Conservation (phyloP, 352 stramenopile genomes). For the Achlya hypogyna region DNA sequence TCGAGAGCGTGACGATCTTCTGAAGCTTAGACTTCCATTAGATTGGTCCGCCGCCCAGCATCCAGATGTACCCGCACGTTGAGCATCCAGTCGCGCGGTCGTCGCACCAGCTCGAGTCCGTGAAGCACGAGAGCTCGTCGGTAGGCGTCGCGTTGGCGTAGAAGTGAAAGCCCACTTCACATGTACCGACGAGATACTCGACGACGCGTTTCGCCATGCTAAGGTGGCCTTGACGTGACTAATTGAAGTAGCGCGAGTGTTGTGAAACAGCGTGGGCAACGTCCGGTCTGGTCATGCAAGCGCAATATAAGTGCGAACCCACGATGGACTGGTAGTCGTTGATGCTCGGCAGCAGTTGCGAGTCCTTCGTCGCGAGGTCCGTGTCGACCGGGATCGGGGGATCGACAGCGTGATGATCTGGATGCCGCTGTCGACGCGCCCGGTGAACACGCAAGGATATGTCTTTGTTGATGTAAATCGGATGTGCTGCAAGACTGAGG, state of each 20-base stretch:
- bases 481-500: background rate
- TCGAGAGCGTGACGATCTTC: conserved; percentile 2
- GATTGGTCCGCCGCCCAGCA: background rate
- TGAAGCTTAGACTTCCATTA: conserved; percentile 4
- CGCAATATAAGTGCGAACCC: conserved; percentile 6
- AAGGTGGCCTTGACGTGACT: background rate
- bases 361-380: background rate
- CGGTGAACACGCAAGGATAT: conserved; percentile 9
- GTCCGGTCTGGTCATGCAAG: background rate
- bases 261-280: background rate
- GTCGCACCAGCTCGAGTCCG: background rate
- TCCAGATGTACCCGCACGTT: conserved; percentile 8
- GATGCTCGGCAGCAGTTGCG: background rate
- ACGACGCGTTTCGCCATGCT: background rate
- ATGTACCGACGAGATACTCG: background rate
- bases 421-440: background rate
- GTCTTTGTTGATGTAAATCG: background rate
- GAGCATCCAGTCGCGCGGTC: background rate
- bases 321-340: background rate
- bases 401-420: background rate
- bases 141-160: background rate
- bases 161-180: background rate
- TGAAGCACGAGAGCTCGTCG: background rate
- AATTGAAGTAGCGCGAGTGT: background rate
- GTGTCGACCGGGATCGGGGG: background rate